A percentile compares a stretch with the other conserved stretches of the same genome.
phyloP scores from a whole-genome alignment of 352 stramenopile species.

The Globisporangium camurandrum region DNA sequence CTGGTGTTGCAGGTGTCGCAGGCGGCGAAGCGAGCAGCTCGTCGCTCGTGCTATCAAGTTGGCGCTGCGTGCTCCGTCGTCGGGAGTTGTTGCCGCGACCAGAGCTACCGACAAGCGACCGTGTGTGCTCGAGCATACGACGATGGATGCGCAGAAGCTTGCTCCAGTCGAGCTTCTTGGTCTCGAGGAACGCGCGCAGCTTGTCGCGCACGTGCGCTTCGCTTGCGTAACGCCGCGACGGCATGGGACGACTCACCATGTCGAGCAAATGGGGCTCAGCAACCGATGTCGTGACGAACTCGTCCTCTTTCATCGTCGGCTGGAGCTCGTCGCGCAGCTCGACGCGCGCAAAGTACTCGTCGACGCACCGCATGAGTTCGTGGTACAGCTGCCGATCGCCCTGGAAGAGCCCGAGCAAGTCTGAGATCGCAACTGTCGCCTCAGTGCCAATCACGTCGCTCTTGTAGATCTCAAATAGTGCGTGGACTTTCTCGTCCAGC shows the following conservation, averaged over 20 bases:
- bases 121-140: conserved; percentile 9
- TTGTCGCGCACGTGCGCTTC: conserved; percentile 30
- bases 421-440: conserved; percentile 28
- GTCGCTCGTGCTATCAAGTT: background rate
- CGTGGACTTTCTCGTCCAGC: conserved; percentile 31
- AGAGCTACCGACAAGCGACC: background rate
- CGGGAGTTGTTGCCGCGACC: background rate
- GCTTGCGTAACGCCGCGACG: conserved; percentile 17
- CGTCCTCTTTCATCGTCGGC: conserved; percentile 26
- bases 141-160: conserved; percentile 20
- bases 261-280: conserved; percentile 31
- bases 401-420: conserved; percentile 36
- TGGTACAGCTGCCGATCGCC: conserved; percentile 33
- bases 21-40: no score
- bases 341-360: conserved; percentile 39
- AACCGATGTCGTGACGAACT: conserved; percentile 30
- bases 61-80: background rate
- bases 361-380: conserved; percentile 36
- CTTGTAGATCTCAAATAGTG: conserved; percentile 33
- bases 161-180: conserved; percentile 17
- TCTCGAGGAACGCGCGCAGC: conserved; percentile 20
- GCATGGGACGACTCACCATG: conserved; percentile 24
- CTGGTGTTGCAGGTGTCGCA: background rate
- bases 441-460: conserved; percentile 9
- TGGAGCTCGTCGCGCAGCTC: conserved; percentile 23